A percentile compares a stretch with the other conserved stretches of the same genome.
Conservation (phyloP, 495 filamentous ascomycete species). For the Eremomyces bilateralis region DNA sequence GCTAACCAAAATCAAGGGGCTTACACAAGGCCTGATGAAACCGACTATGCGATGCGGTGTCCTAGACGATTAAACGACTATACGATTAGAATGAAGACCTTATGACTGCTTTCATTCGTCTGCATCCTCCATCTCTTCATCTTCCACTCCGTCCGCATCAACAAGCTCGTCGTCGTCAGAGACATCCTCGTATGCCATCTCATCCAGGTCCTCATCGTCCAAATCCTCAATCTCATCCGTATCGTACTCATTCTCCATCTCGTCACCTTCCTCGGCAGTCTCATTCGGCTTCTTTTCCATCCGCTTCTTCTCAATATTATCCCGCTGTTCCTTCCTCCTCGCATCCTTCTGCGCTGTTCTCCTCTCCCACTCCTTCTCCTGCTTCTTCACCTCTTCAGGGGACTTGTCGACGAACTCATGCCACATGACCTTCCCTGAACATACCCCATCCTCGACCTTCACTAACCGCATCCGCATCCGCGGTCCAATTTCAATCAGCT, state of each 20-base stretch:
- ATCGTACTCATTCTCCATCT: conserved; percentile 31
- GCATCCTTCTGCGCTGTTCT: conserved; percentile 61
- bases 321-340: conserved; percentile 58
- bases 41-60: too few relatives aligned
- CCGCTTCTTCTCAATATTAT: conserved; percentile 72
- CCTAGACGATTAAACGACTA: too few relatives aligned
- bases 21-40: too few relatives aligned
- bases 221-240: conserved; percentile 36
- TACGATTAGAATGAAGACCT: too few relatives aligned
- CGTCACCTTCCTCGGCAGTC: conserved; percentile 32
- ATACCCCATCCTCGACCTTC: conserved; percentile 92
- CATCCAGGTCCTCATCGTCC: conserved; percentile 9
- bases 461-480: conserved; percentile 73
- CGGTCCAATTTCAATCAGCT: conserved; percentile 77
- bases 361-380: conserved; percentile 64
- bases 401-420: conserved; percentile 82
- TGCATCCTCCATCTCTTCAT: conserved; percentile 8
- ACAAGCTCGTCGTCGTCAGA: conserved; percentile 10
- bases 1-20: too few relatives aligned
- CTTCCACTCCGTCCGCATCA: conserved; percentile 26
- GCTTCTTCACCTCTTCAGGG: conserved; percentile 44
- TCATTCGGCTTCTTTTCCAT: conserved; percentile 34
- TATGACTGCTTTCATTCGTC: too few relatives aligned
- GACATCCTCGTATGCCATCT: conserved; percentile 17
- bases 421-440: conserved; percentile 86